Percentiles rank a stretch among this genome's conserved stretches.
phyloP scores from a whole-genome alignment of 441 rosid species.

The Jatropha multifida region DNA sequence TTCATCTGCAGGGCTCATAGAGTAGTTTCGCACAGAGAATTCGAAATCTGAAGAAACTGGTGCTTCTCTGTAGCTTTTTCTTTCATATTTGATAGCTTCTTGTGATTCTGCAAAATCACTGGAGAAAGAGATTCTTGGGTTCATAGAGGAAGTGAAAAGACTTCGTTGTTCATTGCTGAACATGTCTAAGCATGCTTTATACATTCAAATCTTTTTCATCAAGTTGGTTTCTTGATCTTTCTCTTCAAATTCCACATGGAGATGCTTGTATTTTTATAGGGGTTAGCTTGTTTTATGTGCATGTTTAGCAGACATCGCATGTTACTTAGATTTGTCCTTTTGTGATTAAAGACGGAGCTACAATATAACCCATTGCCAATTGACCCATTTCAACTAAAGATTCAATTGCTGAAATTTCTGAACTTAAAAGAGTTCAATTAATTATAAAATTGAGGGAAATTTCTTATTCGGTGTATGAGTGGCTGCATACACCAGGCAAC shows the following conservation, averaged over 20 bases:
- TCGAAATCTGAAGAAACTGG: constrained; percentile 92
- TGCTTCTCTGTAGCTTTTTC: constrained; percentile 65
- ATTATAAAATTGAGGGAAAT: too few species aligned
- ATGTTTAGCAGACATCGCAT: constrained; percentile 48
- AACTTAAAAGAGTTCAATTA: too few species aligned
- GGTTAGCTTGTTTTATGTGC: constrained; percentile 30
- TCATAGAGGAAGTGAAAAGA: constrained; percentile 34
- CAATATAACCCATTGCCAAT: background rate
- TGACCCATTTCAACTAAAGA: too few species aligned
- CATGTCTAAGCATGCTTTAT: constrained; percentile 40
- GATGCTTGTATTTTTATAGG: constrained; percentile 39
- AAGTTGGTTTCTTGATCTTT: background rate
- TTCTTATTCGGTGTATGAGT: too few species aligned
- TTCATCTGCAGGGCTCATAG: constrained; percentile 78
- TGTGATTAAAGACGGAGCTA: constrained; percentile 28
- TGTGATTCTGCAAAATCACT: constrained; percentile 72
- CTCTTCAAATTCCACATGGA: constrained; percentile 37
- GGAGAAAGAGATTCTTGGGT: constrained; percentile 96
- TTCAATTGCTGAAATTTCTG: too few species aligned
- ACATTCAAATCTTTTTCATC: constrained; percentile 6
- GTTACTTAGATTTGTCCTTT: constrained; percentile 59
- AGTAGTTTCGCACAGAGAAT: constrained; percentile 53
- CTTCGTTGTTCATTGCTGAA: constrained; percentile 37
- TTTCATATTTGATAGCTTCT: constrained; percentile 43
- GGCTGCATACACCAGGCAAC: too few species aligned